Base-by-base conservation (phyloP, 495 filamentous ascomycete species). In the Chaetomium fimeti region DNA sequence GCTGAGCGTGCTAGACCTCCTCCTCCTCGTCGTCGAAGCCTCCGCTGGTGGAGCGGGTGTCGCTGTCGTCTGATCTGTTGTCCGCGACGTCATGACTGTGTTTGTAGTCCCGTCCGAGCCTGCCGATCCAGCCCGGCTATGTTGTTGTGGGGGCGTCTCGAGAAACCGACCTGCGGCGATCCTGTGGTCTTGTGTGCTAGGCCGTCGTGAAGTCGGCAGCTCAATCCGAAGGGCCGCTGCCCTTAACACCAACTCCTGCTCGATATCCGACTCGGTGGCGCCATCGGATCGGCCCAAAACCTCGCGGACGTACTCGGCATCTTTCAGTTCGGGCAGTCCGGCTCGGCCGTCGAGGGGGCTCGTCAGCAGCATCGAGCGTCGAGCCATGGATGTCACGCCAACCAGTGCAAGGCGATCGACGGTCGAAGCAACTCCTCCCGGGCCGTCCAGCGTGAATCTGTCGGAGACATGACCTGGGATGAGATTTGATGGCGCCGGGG, bases 171-270 rank as follows among this genome's bases (percentile, higher is more conserved):
- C 7, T 57, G 13, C 38, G 1, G 36, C 38, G 20, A 9, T 20
- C 22, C 32, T 36, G 1, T 57, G 15, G n/a, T 40, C n/a, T 20
- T 42, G 18, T 18, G 52, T 12, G 18, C 16, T 11, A 7, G 52
- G 27, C 7, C 11, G 29, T 32, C 60, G 60, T 28, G 66, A 40
- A 15, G 61, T 16, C 5, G 71, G 71, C 25, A 80, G 64, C 24
- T 75, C 66, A 48, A 85, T 81, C 28, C 79, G 78, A 56, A 82
- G 66, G 13, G 66, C 70, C 27, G 65, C 64, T 3, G 81, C 82
- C 65, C 76, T 78, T 40, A 65, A 63, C 11, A 70, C 58, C 40
- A 83, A 67, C 45, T 68, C 65, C 47, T 72, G 58, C 53, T 83
- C 73, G 27, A 80, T 54, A 13, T 78, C 72, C 9, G 64, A 74